Base-by-base conservation (phyloP, 768 basidiomycete genomes). In the Calocybe gangraenosa region DNA sequence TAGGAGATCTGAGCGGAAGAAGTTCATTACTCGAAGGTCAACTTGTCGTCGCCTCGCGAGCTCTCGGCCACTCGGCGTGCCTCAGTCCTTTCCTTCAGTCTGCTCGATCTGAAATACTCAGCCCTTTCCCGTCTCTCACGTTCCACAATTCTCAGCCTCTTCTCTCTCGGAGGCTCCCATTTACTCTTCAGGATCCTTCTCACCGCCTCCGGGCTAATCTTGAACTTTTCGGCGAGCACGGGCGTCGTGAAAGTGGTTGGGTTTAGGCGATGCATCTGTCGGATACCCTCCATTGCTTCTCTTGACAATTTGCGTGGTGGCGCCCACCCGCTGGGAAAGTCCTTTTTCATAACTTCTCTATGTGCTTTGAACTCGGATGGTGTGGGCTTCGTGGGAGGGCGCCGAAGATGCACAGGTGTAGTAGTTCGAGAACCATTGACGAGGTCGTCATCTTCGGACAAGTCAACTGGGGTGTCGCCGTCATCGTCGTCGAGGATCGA, bases 211-310 rank as follows among this genome's bases (percentile, higher is more conserved):
- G 84, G 79, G 54, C 82, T 85, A 60, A 92, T 79, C 60, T 71
- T 81, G 65, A 92, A 92, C 58, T 76, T 76, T 47, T 83, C 76
- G 13, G 87, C 82, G n/a, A 93, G 76, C 0, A 79, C 65, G 20
- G 79, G 73, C 10, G 82, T 84, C 28, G 72, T 75, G 65, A 84
- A 90, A 37, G 65, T 75, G 38, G 68, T 70, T 7, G 82, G 80
- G 57, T 92, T 81, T 36, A 80, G 60, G 32, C 65, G 64, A 59
- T 90, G 76, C 45, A 92, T 69, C 37, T 78, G 71, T 31, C 85
- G 78, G 47, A 93, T 63, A 13, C 83, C 81, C 51, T 84, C 82
- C 89, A 92, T 92, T 28, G 89, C 88, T 55, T 87, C 83, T 44
- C 86, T 76, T 11, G 87, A 87, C 42, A 93, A 60, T 59, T 88